Evolutionary conservation across 352 stramenopile species (phyloP).

Genomic region (Peronospora destructor): DNA sequence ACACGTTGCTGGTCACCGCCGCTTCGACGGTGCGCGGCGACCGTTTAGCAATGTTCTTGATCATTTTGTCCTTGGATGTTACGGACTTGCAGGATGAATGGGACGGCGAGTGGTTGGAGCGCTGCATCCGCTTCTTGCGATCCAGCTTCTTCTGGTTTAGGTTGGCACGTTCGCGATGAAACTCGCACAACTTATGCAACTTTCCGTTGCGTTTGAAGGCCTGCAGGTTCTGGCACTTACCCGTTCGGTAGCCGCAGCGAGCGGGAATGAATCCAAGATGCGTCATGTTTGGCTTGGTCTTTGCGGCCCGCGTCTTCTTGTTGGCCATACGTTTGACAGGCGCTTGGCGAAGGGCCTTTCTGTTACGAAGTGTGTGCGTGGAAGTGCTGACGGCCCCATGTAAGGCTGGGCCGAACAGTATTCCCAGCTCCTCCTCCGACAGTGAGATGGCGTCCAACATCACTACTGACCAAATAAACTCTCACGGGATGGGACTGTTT

Average conservation of each 20-base stretch:
- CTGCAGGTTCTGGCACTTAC: conserved; percentile 77
- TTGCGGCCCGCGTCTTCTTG: conserved; percentile 1
- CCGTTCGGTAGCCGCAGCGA: conserved; percentile 72
- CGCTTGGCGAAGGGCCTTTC: conserved; percentile 8
- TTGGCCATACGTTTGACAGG: conserved; percentile 11
- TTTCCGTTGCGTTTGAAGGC: conserved; percentile 77
- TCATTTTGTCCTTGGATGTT: conserved; percentile 23
- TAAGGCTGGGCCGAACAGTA: conserved; percentile 26
- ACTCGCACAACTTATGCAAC: conserved; percentile 81
- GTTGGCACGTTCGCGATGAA: conserved; percentile 78
- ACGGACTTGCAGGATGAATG: conserved; percentile 33
- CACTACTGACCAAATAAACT: not conserved
- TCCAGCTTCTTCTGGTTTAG: conserved; percentile 84
- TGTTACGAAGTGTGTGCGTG: conserved; percentile 3
- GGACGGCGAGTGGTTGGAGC: conserved; percentile 16
- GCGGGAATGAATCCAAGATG: conserved; percentile 19
- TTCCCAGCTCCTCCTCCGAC: conserved; percentile 29
- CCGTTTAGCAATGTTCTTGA: conserved; percentile 16
- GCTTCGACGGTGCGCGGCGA: conserved; percentile 55
- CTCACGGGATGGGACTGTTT: conserved; percentile 2
- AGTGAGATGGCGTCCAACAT: conserved; percentile 24
- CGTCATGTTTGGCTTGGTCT: conserved; percentile 8
- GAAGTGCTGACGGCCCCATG: conserved; percentile 5
- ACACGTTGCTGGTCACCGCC: conserved; percentile 23
- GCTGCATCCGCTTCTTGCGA: conserved; percentile 74